phyloP scores from a whole-genome alignment of 352 stramenopile genomes.

The Phytopythium ostracodes region DNA sequence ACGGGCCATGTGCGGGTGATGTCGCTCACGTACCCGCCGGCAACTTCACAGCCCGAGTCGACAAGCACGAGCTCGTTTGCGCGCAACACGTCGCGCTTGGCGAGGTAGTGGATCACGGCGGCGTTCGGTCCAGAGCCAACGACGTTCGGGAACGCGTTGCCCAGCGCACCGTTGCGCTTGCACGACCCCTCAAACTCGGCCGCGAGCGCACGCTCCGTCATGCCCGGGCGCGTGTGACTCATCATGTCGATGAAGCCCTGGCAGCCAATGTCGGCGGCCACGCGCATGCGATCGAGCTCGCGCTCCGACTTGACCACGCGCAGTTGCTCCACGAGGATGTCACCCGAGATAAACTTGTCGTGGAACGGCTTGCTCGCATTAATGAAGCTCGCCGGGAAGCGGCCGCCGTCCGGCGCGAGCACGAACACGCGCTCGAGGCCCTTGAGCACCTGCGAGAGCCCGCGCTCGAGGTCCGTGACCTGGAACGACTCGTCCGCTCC shows the following conservation, averaged over 20 bases:
- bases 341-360: constrained; percentile 66
- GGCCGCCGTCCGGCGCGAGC: constrained; percentile 49
- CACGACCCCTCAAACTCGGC: constrained; percentile 67
- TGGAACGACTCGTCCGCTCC: constrained; percentile 64
- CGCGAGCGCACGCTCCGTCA: constrained; percentile 69
- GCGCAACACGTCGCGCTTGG: constrained; percentile 58
- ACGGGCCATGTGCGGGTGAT: constrained; percentile 82
- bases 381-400: constrained; percentile 52
- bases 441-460: constrained; percentile 51
- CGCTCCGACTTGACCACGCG: constrained; percentile 70
- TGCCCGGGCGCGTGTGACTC: constrained; percentile 47
- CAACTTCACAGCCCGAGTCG: constrained; percentile 77
- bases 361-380: constrained; percentile 56
- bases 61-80: constrained; percentile 79
- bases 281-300: constrained; percentile 73
- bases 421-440: constrained; percentile 67
- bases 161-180: constrained; percentile 71
- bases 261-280: constrained; percentile 58
- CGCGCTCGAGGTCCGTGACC: constrained; percentile 48
- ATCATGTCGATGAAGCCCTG: constrained; percentile 80
- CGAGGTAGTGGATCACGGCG: constrained; percentile 81
- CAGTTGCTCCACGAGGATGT: constrained; percentile 72
- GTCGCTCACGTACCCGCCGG: constrained; percentile 74
- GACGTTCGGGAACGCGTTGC: constrained; percentile 83
- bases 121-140: constrained; percentile 71